A percentile compares a stretch with the other conserved stretches of the same genome.
Evolutionary conservation across 2,329 filamentous ascomycete species (phyloP).

Genomic region (Fusarium guadeloupense): DNA sequence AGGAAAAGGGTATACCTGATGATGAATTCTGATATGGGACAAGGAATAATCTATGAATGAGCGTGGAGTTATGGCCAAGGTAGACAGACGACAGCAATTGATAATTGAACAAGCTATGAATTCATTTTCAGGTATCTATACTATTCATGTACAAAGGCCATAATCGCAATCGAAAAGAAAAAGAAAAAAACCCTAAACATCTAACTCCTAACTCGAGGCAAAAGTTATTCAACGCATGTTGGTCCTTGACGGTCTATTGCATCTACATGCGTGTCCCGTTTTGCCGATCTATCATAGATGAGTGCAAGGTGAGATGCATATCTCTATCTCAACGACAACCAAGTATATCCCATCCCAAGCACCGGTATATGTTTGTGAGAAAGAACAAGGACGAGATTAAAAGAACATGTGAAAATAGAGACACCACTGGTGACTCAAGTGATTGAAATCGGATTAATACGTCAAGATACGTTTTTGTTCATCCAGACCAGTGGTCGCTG

Average conservation of each 20-base stretch:
- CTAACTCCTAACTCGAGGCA: constrained; percentile 30
- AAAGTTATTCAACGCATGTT: constrained; percentile 1
- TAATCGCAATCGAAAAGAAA: background rate
- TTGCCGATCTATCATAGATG: constrained; percentile 39
- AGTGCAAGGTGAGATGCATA: constrained; percentile 14
- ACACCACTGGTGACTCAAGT: constrained; percentile 5
- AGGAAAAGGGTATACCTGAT: constrained; percentile 48
- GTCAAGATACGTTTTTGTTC: constrained; percentile 16
- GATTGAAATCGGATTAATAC: constrained; percentile 20
- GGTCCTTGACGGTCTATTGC: constrained; percentile 34
- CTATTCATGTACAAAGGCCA: constrained; percentile 1
- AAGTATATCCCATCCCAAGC: constrained; percentile 13
- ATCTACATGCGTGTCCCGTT: constrained; percentile 30
- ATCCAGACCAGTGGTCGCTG: background rate
- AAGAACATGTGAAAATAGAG: constrained; percentile 4
- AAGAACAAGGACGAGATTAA: constrained; percentile 10
- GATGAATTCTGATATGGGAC: constrained; percentile 34
- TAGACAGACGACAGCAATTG: background rate
- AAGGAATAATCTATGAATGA: background rate
- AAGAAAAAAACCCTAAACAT: constrained; percentile 1
- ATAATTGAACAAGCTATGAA: constrained; percentile 10
- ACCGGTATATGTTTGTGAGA: constrained; percentile 25
- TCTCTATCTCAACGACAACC: constrained; percentile 29
- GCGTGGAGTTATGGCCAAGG: constrained; percentile 3
- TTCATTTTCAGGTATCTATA: constrained; percentile 39